Percentiles rank a stretch among this genome's conserved stretches.
phyloP scores from a whole-genome alignment of 345 rosid species.

The Aquilaria malaccensis region DNA sequence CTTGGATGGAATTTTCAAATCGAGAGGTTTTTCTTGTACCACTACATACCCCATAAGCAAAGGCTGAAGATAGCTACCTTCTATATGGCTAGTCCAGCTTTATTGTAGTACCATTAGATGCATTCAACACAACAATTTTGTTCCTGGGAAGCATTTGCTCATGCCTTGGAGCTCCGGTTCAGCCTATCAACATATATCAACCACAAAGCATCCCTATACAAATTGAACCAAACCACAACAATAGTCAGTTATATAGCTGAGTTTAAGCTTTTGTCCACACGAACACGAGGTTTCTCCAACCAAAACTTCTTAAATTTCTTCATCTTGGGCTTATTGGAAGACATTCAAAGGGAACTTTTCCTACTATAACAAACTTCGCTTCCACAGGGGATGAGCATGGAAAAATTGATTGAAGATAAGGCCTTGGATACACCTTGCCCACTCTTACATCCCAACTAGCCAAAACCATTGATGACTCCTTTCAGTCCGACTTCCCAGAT shows the following conservation, averaged over 20 bases:
- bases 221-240: not conserved
- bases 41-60: not conserved
- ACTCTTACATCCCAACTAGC: too few species aligned
- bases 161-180: not conserved
- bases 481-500: too few species aligned
- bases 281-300: not conserved
- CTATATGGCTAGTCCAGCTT: not conserved
- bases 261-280: too few species aligned
- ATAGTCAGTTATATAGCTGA: too few species aligned
- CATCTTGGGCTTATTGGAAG: not conserved
- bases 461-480: too few species aligned
- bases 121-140: not conserved
- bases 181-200: not conserved
- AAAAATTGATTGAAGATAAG: too few species aligned
- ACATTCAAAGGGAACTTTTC: not conserved
- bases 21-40: not conserved
- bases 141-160: not conserved
- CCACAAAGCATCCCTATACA: not conserved
- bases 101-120: not conserved
- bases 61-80: not conserved
- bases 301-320: not conserved
- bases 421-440: too few species aligned
- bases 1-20: not conserved
- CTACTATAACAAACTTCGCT: not conserved
- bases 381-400: not conserved